A percentile compares a stretch with the other conserved stretches of the same genome.
phyloP scores from a whole-genome alignment of 371 early-diverging fungal genomes.

The Lichtheimia hyalospora region DNA sequence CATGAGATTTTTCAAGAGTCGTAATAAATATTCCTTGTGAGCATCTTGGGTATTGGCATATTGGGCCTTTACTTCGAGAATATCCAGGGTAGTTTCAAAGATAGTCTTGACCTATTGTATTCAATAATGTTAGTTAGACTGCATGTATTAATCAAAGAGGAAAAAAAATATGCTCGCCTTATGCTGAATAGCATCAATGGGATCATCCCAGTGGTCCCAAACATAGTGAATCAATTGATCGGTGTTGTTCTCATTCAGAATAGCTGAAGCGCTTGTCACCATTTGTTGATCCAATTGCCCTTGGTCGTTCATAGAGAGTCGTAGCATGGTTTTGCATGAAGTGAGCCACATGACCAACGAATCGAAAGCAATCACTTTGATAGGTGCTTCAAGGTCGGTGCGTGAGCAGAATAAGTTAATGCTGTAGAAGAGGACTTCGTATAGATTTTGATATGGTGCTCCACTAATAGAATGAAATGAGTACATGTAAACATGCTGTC shows the following conservation, averaged over 20 bases:
- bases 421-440: slow-evolving; percentile 48
- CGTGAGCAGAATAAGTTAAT: slow-evolving; percentile 49
- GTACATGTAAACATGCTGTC: neutral
- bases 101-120: slow-evolving; percentile 49
- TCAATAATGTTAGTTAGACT: neutral
- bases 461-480: neutral
- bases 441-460: slow-evolving; percentile 23
- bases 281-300: neutral
- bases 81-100: slow-evolving; percentile 62
- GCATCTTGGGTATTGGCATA: slow-evolving; percentile 26
- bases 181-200: slow-evolving; percentile 75
- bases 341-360: slow-evolving; percentile 74
- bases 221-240: slow-evolving; percentile 66
- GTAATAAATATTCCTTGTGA: slow-evolving; percentile 36
- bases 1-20: slow-evolving; percentile 47
- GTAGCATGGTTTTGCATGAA: slow-evolving; percentile 37
- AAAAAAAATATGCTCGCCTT: slow-evolving; percentile 41
- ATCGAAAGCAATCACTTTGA: slow-evolving; percentile 73
- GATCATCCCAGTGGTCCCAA: slow-evolving; percentile 83
- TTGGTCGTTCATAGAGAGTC: slow-evolving; percentile 14
- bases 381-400: slow-evolving; percentile 58
- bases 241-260: slow-evolving; percentile 39
- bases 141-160: too few relatives aligned
- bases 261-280: slow-evolving; percentile 17
- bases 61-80: slow-evolving; percentile 42